A percentile compares a stretch with the other conserved stretches of the same genome.
phyloP scores from a whole-genome alignment of 2,329 filamentous ascomycete species.

The Penicillium crustosum region DNA sequence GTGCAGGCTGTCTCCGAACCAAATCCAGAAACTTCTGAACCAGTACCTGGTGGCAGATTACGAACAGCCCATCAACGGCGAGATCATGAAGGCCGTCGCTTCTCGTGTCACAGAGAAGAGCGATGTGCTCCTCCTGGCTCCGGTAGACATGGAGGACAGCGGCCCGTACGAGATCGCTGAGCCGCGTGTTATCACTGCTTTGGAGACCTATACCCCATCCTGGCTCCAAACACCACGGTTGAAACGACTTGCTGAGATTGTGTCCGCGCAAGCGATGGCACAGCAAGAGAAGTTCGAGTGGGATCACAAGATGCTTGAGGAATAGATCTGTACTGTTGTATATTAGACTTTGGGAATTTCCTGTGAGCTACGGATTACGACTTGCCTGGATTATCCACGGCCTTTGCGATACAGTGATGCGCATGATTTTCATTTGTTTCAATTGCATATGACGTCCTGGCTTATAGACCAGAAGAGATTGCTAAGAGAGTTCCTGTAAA shows the following conservation, averaged over 20 bases:
- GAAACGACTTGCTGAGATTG: conserved; percentile 96
- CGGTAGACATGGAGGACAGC: conserved; percentile 98
- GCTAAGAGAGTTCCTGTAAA: background rate
- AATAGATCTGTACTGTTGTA: conserved; percentile 28
- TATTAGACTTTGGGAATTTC: conserved; percentile 27
- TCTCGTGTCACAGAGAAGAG: conserved; percentile 97
- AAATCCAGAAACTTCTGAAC: conserved; percentile 98
- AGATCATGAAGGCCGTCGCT: conserved; percentile 99
- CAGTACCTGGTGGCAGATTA: conserved; percentile 99
- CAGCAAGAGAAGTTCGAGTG: conserved; percentile 82
- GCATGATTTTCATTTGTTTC: conserved; percentile 22
- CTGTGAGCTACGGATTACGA: conserved; percentile 30
- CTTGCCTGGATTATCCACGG: conserved; percentile 18
- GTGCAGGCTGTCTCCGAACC: conserved; percentile 86
- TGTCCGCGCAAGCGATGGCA: conserved; percentile 91
- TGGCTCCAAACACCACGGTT: conserved; percentile 96
- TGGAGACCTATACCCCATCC: conserved; percentile 97
- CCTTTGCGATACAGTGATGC: conserved; percentile 27
- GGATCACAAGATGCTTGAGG: conserved; percentile 29
- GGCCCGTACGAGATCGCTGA: conserved; percentile 98
- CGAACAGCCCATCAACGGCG: conserved; percentile 97
- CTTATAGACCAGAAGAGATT: conserved; percentile 9
- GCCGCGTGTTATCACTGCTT: conserved; percentile 87
- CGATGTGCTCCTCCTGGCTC: conserved; percentile 86
- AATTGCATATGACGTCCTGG: conserved; percentile 11